A percentile compares a stretch with the other conserved stretches of the same genome.
Evolutionary conservation across 768 basidiomycete species (phyloP).

Genomic region (Termitomyces sp.): DNA sequence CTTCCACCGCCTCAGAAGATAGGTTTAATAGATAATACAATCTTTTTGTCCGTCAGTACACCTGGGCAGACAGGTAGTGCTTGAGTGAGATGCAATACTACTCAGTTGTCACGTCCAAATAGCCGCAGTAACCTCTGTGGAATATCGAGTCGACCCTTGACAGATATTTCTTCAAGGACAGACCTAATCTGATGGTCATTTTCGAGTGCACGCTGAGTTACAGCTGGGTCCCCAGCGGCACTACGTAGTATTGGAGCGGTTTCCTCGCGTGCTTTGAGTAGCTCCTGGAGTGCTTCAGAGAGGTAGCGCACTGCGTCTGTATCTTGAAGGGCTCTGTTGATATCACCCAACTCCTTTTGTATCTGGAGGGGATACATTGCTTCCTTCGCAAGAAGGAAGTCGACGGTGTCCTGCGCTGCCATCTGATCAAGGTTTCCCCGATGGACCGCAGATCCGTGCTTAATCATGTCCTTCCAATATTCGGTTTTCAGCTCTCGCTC

Average conservation of each 20-base stretch:
- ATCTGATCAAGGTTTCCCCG: constrained; percentile 9
- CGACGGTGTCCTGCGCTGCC: constrained; percentile 13
- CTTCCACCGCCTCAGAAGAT: too few species aligned
- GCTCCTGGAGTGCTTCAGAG: constrained; percentile 3
- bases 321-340: constrained; percentile 8
- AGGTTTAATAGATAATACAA: background rate
- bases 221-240: background rate
- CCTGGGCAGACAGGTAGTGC: too few species aligned
- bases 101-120: background rate
- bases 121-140: constrained; percentile 7
- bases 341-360: constrained; percentile 12
- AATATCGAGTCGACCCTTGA: constrained; percentile 5
- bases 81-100: background rate
- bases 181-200: constrained; percentile 10
- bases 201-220: constrained; percentile 1
- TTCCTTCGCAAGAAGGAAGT: constrained; percentile 18
- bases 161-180: constrained; percentile 3
- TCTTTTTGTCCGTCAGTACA: too few species aligned
- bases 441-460: constrained; percentile 9
- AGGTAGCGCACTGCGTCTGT: constrained; percentile 10
- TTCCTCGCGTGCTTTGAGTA: constrained; percentile 10
- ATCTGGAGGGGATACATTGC: constrained; percentile 12
- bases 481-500: constrained; percentile 8
- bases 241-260: constrained; percentile 6
- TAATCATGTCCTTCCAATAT: constrained; percentile 14